Evolutionary conservation across 2,329 filamentous ascomycete genomes (phyloP), one percentile per base, ranked within the genome.

Genomic region (Calonectria pauciramosa): DNA sequence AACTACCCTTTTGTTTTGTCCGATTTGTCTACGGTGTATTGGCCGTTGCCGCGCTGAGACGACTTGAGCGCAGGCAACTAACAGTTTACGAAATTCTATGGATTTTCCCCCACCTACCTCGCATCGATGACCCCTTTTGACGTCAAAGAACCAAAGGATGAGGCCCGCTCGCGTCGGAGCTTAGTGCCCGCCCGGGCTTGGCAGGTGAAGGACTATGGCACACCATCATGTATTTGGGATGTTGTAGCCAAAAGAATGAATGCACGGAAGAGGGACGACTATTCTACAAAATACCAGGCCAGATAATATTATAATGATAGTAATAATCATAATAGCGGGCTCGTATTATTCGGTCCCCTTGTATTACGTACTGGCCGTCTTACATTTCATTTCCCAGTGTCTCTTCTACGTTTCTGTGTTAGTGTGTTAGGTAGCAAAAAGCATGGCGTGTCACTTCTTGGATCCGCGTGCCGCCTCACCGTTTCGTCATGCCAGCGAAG

Each of bases 21-120:
- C 30, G 28, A 69, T 65, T 65, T 68, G 47, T 63, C 38, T 26
- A 47, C 54, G 65, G 65, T 68, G 52, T 64, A 67, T 68, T 66
- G 59, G 67, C 54, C 70, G 52, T 47, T 73, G 59, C 20, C 59
- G 38, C 60, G 71, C 51, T 73, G 60, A 41, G 67, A 73, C 32
- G 66, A 52, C 68, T 71, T 52, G 63, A 68, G 72, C 68, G 52
- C 68, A 70, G 68, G 63, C 72, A 71, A 74, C 72, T 63, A 56
- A 41, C 56, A 63, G 56, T 41, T 74, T 65, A 74, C 68, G 68
- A 71, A 71, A 72, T 68, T 68, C 47, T 26, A 73, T 69, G 56
- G 32, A 60, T 51, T 68, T 51, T 44, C 47, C 54, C 54, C 51
- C 4, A 32, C 56, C 10, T 23, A 67, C 32, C 34, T 49, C 28